Conservation (phyloP, 1,284 basidiomycete genomes). For the Cryptococcus hybrid region DNA sequence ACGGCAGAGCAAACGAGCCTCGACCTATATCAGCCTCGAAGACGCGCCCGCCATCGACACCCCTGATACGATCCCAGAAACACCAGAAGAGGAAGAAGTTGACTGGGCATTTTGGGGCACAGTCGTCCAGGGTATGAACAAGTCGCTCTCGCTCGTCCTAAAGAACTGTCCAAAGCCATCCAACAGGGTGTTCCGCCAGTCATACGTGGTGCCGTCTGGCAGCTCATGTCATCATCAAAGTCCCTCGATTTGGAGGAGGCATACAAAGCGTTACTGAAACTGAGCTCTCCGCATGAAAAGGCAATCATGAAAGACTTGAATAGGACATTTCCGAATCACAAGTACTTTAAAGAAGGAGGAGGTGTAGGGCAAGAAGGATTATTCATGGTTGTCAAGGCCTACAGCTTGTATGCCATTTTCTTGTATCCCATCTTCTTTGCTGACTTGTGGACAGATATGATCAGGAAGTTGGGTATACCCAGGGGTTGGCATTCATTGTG, state of each 20-base stretch:
- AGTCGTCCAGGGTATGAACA: conserved; percentile 86
- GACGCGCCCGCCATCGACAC: too few relatives aligned
- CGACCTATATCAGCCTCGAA: too few relatives aligned
- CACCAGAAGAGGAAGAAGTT: conserved; percentile 11
- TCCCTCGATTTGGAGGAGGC: conserved; percentile 80
- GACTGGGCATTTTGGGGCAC: conserved; percentile 90
- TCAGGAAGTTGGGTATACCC: conserved; percentile 95
- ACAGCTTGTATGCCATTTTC: conserved; percentile 69
- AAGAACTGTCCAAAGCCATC: conserved; percentile 82
- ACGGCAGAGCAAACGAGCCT: conserved; percentile 59
- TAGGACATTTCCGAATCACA: conserved; percentile 96
- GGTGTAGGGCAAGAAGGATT: conserved; percentile 94
- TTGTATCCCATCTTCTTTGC: neutral
- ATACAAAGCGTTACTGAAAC: conserved; percentile 83
- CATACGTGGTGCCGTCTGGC: conserved; percentile 87
- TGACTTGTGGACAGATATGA: conserved; percentile 67
- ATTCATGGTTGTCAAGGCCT: conserved; percentile 97
- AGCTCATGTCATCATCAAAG: conserved; percentile 95
- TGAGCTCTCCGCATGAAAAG: conserved; percentile 85
- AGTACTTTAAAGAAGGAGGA: conserved; percentile 82
- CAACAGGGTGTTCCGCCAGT: conserved; percentile 82
- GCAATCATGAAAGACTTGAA: conserved; percentile 87
- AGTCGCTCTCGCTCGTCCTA: conserved; percentile 73
- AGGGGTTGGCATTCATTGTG: conserved; percentile 93
- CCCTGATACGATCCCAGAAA: neutral